phyloP scores from a whole-genome alignment of 129 eudicot species.

The Escallonia rubra region DNA sequence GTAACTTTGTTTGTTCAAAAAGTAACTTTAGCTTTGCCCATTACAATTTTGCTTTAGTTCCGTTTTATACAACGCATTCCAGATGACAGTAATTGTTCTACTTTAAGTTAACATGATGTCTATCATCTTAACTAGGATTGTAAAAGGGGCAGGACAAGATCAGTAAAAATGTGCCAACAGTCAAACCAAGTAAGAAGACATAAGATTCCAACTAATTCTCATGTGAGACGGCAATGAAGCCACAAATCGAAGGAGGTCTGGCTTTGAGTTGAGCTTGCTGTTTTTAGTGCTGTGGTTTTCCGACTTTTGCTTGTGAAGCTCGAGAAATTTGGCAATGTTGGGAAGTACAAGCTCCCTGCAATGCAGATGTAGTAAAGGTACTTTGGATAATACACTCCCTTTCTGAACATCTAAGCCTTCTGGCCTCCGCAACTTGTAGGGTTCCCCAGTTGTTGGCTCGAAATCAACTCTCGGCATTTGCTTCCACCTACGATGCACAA shows the following conservation, averaged over 20 bases:
- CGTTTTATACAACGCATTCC: too few species aligned
- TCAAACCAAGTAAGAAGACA: conserved; percentile 77
- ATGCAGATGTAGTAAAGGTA: conserved; percentile 85
- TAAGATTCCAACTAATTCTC: conserved; percentile 97
- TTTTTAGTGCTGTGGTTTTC: neutral
- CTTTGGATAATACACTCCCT: conserved; percentile 82
- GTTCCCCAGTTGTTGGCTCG: conserved; percentile 64
- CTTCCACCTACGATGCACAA: conserved; percentile 74
- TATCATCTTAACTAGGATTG: too few species aligned
- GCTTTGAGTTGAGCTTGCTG: conserved; percentile 21
- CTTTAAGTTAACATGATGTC: too few species aligned
- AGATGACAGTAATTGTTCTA: too few species aligned
- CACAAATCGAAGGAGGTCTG: conserved; percentile 74
- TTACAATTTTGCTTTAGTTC: too few species aligned
- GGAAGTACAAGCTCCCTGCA: conserved; percentile 85
- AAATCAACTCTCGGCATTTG: conserved; percentile 64
- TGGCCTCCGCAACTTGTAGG: conserved; percentile 77
- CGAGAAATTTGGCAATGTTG: conserved; percentile 59
- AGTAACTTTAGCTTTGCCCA: too few species aligned
- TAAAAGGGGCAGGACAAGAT: too few species aligned
- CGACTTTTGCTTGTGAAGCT: conserved; percentile 15
- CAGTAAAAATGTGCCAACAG: too few species aligned
- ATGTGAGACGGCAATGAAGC: conserved; percentile 91
- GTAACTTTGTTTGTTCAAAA: too few species aligned
- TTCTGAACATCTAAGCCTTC: conserved; percentile 80